Evolutionary conservation across 352 stramenopile genomes (phyloP).

Genomic region (Pythium dissotocum): DNA sequence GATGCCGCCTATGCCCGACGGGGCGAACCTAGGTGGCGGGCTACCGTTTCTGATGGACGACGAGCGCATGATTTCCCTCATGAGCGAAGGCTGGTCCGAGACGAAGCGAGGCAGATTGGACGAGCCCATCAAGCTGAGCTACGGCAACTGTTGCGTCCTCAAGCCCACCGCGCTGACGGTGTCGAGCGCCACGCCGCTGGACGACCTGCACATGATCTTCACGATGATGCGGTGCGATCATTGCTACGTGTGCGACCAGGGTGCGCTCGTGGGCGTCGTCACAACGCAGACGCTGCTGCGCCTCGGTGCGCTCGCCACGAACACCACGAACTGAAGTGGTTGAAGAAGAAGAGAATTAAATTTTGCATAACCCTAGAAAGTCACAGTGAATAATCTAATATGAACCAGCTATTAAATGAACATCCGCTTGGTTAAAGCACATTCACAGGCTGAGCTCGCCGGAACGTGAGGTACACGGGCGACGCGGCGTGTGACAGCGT

Average conservation of each 20-base stretch:
- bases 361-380: slow-evolving; percentile 5
- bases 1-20: slow-evolving; percentile 11
- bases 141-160: slow-evolving; percentile 59
- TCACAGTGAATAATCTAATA: slow-evolving; percentile 19
- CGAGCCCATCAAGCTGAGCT: slow-evolving; percentile 66
- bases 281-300: slow-evolving; percentile 74
- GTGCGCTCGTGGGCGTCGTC: slow-evolving; percentile 79
- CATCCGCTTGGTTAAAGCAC: slow-evolving; percentile 46
- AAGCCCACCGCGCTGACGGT: slow-evolving; percentile 82
- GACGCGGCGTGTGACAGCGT: slow-evolving; percentile 76
- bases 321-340: background rate
- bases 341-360: background rate
- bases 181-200: slow-evolving; percentile 74
- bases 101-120: slow-evolving; percentile 63
- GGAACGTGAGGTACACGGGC: slow-evolving; percentile 86
- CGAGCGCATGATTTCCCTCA: slow-evolving; percentile 70
- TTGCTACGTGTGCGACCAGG: slow-evolving; percentile 87
- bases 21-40: slow-evolving; percentile 8
- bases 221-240: slow-evolving; percentile 89
- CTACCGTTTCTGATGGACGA: slow-evolving; percentile 86
- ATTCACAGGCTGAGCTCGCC: slow-evolving; percentile 56
- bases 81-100: slow-evolving; percentile 71
- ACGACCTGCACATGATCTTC: slow-evolving; percentile 91
- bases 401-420: background rate
- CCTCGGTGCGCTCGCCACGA: slow-evolving; percentile 30